Evolutionary conservation across 2,329 filamentous ascomycete species (phyloP), one percentile per base, ranked within the genome.

Genomic region (Zymoseptoria brevis): DNA sequence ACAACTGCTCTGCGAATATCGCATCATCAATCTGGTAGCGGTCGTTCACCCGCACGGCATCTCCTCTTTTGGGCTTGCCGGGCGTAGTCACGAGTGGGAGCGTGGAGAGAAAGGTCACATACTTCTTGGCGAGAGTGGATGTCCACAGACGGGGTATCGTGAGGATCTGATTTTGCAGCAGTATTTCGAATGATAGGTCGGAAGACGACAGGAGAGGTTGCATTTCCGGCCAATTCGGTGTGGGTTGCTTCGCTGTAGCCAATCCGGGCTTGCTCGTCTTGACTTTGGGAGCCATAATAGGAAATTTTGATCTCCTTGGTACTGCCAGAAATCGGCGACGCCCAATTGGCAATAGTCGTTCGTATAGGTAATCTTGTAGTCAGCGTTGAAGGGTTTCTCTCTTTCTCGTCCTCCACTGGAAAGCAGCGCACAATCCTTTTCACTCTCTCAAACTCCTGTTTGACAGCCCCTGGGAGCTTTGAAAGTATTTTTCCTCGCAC

Each of bases 21-120:
- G 83, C 75, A 75, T 96, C 92, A 26, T 91, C 78, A 19, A 96
- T 77, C 75, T 96, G 90, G 67, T 88, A 96, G 9, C 93, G 85
- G 72, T 96, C 93, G 72, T 96, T 96, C 53, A 96, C 88, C 41
- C 93, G 82, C 7, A 90, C 81, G 1, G 91, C 91, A 57, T 94
- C 87, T 53, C 89, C 90, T 62, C 84, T 86, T 72, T 89, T 93
- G 1, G 90, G 90, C 61, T 84, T 85, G 0, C 84, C 85, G 0
- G 90, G 90, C 0, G 90, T 96, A 0, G 90, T 95, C 51, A 81
- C 82, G 52, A 96, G 76, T 0, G 89, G 86, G 2, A 96, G 75
- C 0, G 81, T 82, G 8, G 82, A 79, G 0, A 95, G 81, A 67
- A 93, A 94, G 0, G 83, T 80, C 54, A 90, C 82, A 72, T 93